phyloP scores from a whole-genome alignment of 1,284 basidiomycete species.

The Sphaerobolus stellatus region DNA sequence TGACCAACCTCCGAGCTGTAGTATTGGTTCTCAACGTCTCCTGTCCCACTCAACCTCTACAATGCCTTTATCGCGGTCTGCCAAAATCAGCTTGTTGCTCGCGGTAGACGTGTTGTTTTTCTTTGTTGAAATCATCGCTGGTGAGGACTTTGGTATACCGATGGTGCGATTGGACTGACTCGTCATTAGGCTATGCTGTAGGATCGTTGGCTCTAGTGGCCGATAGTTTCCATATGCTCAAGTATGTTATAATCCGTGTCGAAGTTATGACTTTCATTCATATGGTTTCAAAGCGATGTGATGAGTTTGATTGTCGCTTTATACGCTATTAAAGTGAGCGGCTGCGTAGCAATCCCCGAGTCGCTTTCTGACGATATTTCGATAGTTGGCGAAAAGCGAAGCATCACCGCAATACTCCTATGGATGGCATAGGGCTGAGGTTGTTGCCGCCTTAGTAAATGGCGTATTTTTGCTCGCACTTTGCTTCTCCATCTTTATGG shows the following conservation, averaged over 20 bases:
- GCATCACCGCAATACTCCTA: conserved; percentile 73
- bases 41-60: no score
- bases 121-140: conserved; percentile 85
- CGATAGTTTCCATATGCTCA: conserved; percentile 98
- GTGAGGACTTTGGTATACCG: conserved; percentile 40
- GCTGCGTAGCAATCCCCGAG: neutral
- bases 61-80: conserved; percentile 53
- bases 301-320: conserved; percentile 93
- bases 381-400: conserved; percentile 14
- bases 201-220: conserved; percentile 94
- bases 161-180: neutral
- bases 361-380: conserved; percentile 11
- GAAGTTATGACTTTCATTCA: no score
- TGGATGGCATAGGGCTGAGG: conserved; percentile 99
- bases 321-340: conserved; percentile 87
- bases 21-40: conserved; percentile 9
- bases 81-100: conserved; percentile 78
- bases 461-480: conserved; percentile 95
- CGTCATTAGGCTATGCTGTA: conserved; percentile 81
- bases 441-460: conserved; percentile 92
- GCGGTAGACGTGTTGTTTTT: conserved; percentile 90
- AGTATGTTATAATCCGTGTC: conserved; percentile 57
- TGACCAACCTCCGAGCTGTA: no score
- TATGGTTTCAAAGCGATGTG: conserved; percentile 68
- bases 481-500: conserved; percentile 94